phyloP scores from a whole-genome alignment of 352 stramenopile species.

The Pythium graminicola region DNA sequence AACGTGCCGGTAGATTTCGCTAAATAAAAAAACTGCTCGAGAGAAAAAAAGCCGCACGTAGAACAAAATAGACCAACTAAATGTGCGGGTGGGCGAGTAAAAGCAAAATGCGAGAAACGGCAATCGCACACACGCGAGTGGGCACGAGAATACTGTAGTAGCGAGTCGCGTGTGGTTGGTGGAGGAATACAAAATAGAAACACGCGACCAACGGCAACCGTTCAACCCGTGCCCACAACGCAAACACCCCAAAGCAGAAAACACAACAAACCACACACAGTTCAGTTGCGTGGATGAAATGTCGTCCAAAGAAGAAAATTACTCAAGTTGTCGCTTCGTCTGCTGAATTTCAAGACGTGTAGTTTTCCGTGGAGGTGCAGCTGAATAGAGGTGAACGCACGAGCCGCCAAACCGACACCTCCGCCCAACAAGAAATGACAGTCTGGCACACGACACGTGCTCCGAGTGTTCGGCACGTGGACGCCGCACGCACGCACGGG shows the following conservation, averaged over 20 bases:
- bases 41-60: constrained; percentile 1
- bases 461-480: constrained; percentile 12
- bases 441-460: background rate
- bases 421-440: background rate
- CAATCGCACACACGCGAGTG: background rate
- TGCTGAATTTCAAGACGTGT: too few species aligned
- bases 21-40: constrained; percentile 10
- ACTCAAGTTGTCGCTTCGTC: background rate
- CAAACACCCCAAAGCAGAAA: background rate
- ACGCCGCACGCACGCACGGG: constrained; percentile 4
- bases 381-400: background rate
- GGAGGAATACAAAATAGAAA: constrained; percentile 19
- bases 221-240: background rate
- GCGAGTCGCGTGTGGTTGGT: constrained; percentile 10
- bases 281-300: background rate
- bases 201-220: constrained; percentile 4
- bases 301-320: background rate
- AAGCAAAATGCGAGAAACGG: background rate
- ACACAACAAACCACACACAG: background rate
- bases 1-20: background rate
- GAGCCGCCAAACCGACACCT: constrained; percentile 13
- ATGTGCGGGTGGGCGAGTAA: background rate
- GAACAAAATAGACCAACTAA: constrained; percentile 4
- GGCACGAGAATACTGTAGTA: too few species aligned
- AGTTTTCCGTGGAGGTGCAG: constrained; percentile 10